Evolutionary conservation across 2,329 filamentous ascomycete species (phyloP), one percentile per base, ranked within the genome.

Genomic region (Botrytis deweyae): DNA sequence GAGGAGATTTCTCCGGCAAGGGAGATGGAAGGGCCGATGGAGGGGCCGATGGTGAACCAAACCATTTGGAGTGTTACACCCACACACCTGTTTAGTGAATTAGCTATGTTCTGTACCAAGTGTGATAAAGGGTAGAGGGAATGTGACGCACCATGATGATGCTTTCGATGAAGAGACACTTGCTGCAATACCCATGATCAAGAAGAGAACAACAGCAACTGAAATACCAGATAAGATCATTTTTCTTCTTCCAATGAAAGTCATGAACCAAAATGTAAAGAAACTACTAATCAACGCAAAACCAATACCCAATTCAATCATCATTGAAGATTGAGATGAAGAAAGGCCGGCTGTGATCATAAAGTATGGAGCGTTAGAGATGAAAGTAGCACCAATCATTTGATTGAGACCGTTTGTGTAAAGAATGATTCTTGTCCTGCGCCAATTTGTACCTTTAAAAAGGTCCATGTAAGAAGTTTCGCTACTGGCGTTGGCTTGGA

Each of bases 191-290:
- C 46, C 46, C 46, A 52, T 52, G 22, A 52, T 52, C 5, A 52
- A 25, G 10, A 52, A 52, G 46, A 52, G 46, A 25, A 52, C 22
- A 52, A 25, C 10, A 1, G 46, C 46, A 52, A 52, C 4, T 12
- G 46, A 5, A 52, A 52, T 14, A 52, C 46, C 22, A 52, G 46
- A 52, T 10, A 70, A 44, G n/a, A 70, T 70, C 67, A 61, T 59
- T 10, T 70, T 61, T 25, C 67, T 59, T 44, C 67, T 58, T 5
- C 67, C 52, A 16, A 70, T 22, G 20, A 70, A 70, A 29, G 38
- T 70, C 52, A 70, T 70, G n/a, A 70, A 70, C 67, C 52, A 59
- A 55, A 70, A 70, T 22, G 38, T 70, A 33, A 46, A 70, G 40
- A 70, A 44, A 44, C 52, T 70, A 33, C 49, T 44, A 59, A 70